Evolutionary conservation across 1,284 basidiomycete genomes (phyloP).

Genomic region (Cryptococcus neoformans): DNA sequence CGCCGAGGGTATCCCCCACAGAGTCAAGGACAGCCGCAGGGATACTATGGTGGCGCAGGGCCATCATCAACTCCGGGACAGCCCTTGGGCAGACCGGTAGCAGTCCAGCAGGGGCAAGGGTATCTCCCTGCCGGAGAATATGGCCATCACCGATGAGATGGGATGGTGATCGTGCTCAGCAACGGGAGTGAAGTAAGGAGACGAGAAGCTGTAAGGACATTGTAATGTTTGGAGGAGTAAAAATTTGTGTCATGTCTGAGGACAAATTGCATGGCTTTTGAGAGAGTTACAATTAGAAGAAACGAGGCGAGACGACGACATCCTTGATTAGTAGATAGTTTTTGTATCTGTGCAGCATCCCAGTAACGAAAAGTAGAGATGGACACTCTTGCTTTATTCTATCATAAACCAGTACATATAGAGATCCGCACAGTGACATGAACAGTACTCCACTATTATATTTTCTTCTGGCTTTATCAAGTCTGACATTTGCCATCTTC

Average conservation of each 20-base stretch:
- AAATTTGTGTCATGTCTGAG: background rate
- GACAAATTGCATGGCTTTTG: background rate
- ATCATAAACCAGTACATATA: background rate
- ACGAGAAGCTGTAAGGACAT: background rate
- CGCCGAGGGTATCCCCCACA: background rate
- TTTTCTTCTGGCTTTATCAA: too few relatives aligned
- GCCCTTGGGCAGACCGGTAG: background rate
- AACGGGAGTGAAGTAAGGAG: background rate
- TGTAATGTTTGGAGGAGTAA: too few relatives aligned
- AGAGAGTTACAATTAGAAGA: background rate
- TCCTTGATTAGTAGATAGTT: background rate
- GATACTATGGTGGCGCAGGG: background rate
- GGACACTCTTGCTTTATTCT: background rate
- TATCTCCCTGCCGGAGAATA: background rate
- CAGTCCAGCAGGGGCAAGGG: slow-evolving; percentile 1
- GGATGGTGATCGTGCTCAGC: background rate
- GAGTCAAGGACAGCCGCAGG: background rate
- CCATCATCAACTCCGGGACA: background rate
- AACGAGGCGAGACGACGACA: background rate
- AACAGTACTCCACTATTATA: too few relatives aligned
- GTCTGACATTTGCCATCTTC: too few relatives aligned
- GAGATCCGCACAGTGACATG: too few relatives aligned
- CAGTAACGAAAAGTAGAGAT: background rate
- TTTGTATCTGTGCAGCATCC: slow-evolving; percentile 1
- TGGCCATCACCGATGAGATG: slow-evolving; percentile 1